Evolutionary conservation across 208 protist genomes (phyloP).

Genomic region (Acanthamoeba healyi): DNA sequence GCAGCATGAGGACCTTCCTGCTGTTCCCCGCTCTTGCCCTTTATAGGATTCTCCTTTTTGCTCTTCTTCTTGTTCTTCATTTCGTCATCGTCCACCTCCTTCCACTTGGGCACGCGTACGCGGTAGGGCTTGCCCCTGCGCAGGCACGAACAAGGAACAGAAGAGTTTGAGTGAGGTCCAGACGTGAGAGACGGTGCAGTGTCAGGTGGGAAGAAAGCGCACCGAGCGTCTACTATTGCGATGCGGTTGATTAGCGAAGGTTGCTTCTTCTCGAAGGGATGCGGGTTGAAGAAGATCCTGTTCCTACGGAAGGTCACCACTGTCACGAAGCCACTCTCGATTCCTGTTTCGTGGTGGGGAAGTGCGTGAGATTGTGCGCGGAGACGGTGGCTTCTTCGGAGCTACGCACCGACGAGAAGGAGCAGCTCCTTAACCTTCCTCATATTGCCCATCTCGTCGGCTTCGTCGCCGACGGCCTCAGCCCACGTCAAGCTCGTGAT

Average conservation of each 20-base stretch:
- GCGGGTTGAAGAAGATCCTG: constrained; percentile 28
- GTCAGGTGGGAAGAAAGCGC: too few relatives aligned
- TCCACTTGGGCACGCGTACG: constrained; percentile 26
- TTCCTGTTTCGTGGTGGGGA: too few relatives aligned
- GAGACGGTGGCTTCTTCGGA: too few relatives aligned
- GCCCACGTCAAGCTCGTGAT: constrained; percentile 37
- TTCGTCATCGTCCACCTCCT: not conserved
- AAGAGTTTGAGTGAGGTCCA: not conserved
- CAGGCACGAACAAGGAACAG: not conserved
- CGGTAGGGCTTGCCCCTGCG: not conserved
- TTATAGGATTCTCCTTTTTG: too few relatives aligned
- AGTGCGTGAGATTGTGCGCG: too few relatives aligned
- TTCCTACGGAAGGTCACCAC: constrained; percentile 19
- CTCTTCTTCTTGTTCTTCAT: not conserved
- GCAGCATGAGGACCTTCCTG: too few relatives aligned
- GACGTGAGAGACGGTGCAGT: not conserved
- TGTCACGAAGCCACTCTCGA: constrained; percentile 7
- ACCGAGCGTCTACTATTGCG: constrained; percentile 5
- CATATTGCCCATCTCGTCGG: not conserved
- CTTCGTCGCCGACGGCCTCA: not conserved
- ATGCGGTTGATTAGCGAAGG: constrained; percentile 2
- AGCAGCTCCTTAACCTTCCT: constrained; percentile 14
- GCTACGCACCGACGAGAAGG: not conserved
- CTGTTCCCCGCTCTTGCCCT: too few relatives aligned
- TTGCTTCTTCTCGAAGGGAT: constrained; percentile 37